These are phyloP conservation scores for Triadica sebifera DNA, from an alignment of 345 rosid genomes.

Conservation along the genomic window DNA sequence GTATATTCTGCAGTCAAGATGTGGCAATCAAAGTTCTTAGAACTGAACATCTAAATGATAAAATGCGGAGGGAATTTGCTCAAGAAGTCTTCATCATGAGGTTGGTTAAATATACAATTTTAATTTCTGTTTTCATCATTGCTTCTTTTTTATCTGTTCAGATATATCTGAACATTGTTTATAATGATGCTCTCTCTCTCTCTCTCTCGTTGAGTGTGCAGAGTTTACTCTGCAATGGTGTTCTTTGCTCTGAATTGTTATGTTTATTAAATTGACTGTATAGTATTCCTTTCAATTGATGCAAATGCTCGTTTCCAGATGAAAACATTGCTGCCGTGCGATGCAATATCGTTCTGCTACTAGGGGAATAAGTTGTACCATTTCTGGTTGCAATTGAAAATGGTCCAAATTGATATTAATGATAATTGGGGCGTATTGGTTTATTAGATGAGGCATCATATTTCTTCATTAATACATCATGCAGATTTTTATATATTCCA, in stretches of 20 bases:
- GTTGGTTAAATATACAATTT: constrained; percentile 17
- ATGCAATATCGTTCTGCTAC: background rate
- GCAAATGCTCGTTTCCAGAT: background rate
- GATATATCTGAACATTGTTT: background rate
- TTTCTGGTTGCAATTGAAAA: background rate
- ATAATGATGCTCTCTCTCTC: background rate
- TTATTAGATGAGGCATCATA: background rate
- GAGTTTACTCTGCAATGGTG: background rate
- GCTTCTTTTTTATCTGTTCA: background rate
- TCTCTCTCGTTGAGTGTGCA: constrained; percentile 2
- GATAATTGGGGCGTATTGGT: background rate
- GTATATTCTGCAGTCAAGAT: constrained; percentile 32
- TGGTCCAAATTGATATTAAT: background rate
- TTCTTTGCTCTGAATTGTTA: background rate
- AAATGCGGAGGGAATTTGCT: constrained; percentile 36
- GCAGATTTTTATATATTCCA: background rate
- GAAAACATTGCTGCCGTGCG: background rate
- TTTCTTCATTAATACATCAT: background rate
- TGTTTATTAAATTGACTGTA: background rate
- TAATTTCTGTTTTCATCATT: background rate
- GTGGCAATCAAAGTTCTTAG: constrained; percentile 44
- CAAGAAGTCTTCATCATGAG: constrained; percentile 49
- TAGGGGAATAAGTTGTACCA: background rate
- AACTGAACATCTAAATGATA: constrained; percentile 31
- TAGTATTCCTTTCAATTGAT: background rate